Evolutionary conservation across 257 asterid genomes (phyloP), one percentile per base, ranked within the genome.

Genomic region (Solanum lycopersicoides): DNA sequence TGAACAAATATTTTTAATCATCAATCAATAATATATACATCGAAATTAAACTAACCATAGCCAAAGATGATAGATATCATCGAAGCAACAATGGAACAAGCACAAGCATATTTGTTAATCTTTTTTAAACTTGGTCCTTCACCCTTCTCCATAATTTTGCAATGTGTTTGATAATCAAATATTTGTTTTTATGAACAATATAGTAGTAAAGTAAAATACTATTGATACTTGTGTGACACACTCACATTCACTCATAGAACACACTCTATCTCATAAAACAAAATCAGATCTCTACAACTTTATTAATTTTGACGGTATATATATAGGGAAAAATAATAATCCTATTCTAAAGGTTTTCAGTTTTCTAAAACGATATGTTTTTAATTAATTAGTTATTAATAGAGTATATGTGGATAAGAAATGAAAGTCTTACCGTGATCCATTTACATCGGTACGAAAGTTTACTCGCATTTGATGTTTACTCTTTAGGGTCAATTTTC

Each of bases 51-150:
- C 89, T 86, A 9, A 94, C 98, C 98, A 79, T 95, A 95, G 68
- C 98, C 98, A 71, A 95, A 95, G 53, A 95, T 94, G 88, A 94
- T 93, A 59, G 97, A 91, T 21, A 95, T 92, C 97, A 92, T 94
- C 28, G 98, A 95, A 30, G 93, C 97, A 80, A 95, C 96, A 0
- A 91, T 12, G 6, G 97, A 90, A 88, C 98, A 95, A 45, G 92
- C 94, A 71, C 86, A 82, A 20, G 98, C 94, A 89, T 95, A 92
- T 60, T 86, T 88, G 89, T 95, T 94, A 65, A 94, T 87, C 91
- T 79, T 91, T 72, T 41, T 59, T 11, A 69, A 14, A 56, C 82
- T 50, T 42, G 85, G 87, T 60, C 73, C 90, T 11, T 8, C 84
- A 35, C 83, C 92, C 15, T 50, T 84, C 88, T 90, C 92, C 92